These are phyloP conservation scores for Eucalyptus pauciflora DNA, from an alignment of 345 rosid species.

Conservation along the genomic window DNA sequence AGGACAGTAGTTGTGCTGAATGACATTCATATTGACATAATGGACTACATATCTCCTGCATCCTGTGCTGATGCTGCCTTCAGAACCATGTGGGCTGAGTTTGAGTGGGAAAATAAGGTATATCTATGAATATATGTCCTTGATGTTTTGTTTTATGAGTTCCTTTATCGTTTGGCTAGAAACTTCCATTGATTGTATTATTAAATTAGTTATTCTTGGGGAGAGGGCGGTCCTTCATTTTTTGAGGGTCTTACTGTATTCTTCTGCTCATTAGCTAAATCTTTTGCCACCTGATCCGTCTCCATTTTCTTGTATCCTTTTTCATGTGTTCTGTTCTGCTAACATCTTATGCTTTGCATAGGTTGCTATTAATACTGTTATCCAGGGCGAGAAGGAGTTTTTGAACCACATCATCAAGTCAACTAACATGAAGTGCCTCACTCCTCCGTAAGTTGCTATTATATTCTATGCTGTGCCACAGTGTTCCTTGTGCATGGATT, in stretches of 20 bases:
- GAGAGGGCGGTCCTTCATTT: not conserved
- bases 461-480: not conserved
- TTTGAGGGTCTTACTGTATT: not conserved
- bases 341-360: slow-evolving; percentile 2
- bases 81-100: slow-evolving; percentile 99
- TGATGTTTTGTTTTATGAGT: not conserved
- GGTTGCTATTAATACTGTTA: slow-evolving; percentile 75
- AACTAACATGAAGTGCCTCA: slow-evolving; percentile 75
- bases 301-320: not conserved
- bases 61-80: slow-evolving; percentile 83
- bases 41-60: slow-evolving; percentile 97
- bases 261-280: not conserved
- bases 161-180: not conserved
- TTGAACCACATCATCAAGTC: slow-evolving; percentile 61
- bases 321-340: not conserved
- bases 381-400: slow-evolving; percentile 61
- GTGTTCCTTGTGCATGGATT: not conserved
- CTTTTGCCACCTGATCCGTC: not conserved
- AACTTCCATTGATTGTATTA: not conserved
- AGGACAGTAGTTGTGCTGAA: slow-evolving; percentile 85
- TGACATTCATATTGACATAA: slow-evolving; percentile 91
- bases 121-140: not conserved
- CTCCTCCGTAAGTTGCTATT: slow-evolving; percentile 48
- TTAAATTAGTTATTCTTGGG: not conserved
- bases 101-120: slow-evolving; percentile 99